A percentile compares a stretch with the other conserved stretches of the same genome.
phyloP scores from a whole-genome alignment of 495 filamentous ascomycete species.

The Jackrogersella minutella region DNA sequence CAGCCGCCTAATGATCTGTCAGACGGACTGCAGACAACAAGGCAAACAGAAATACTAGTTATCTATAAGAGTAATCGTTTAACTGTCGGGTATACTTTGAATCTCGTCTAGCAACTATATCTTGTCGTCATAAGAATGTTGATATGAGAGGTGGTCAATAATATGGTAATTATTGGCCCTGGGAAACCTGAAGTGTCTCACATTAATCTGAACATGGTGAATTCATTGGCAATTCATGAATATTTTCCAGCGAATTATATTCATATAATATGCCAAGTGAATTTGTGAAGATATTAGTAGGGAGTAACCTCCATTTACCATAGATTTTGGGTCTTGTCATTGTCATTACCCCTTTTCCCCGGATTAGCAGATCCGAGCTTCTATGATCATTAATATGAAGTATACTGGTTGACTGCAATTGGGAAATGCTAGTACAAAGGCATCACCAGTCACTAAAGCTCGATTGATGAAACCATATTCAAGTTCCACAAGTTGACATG shows the following conservation, averaged over 20 bases:
- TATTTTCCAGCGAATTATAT: neutral
- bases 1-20: neutral
- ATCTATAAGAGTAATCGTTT: neutral
- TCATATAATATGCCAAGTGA: neutral
- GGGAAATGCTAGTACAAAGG: no score
- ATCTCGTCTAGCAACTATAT: neutral
- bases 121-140: neutral
- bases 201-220: conserved; percentile 9
- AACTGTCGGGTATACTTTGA: neutral
- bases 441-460: neutral
- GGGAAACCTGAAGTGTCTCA: conserved; percentile 12
- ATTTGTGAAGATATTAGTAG: neutral
- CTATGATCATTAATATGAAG: neutral
- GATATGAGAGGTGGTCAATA: neutral
- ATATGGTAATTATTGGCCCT: neutral
- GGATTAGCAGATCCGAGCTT: neutral
- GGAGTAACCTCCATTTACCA: neutral
- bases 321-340: neutral
- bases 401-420: neutral
- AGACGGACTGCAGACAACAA: conserved; percentile 23
- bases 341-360: neutral
- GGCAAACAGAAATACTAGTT: conserved; percentile 16
- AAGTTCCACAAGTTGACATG: neutral
- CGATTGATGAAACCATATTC: neutral
- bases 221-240: conserved; percentile 1